Percentiles rank a stretch among this genome's conserved stretches.
Evolutionary conservation across 345 rosid genomes (phyloP).

Genomic region (Mangifera indica): DNA sequence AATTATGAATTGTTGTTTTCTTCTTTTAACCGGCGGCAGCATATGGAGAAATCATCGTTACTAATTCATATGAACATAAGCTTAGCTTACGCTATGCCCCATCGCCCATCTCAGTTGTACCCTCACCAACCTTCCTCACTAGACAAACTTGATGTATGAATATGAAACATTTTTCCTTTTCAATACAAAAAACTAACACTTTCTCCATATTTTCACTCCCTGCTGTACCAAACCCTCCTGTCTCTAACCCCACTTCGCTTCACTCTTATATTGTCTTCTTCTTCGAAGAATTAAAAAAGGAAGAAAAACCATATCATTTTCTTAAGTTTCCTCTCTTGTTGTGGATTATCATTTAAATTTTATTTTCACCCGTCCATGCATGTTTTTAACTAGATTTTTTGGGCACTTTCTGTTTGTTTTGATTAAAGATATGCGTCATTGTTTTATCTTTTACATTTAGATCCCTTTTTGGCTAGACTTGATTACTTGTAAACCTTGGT

Average conservation of each 20-base stretch:
- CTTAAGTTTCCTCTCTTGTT: neutral
- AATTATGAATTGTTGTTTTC: neutral
- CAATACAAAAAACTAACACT: slow-evolving; percentile 7
- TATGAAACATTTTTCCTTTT: slow-evolving; percentile 33
- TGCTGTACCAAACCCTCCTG: slow-evolving; percentile 31
- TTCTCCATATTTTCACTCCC: slow-evolving; percentile 15
- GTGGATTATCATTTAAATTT: neutral
- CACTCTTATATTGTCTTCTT: neutral
- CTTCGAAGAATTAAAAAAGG: too few species aligned
- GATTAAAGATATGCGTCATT: too few species aligned
- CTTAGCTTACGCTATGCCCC: neutral
- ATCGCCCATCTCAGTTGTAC: slow-evolving; percentile 25
- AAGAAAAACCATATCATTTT: neutral
- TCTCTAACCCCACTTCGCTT: slow-evolving; percentile 19
- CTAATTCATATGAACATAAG: too few species aligned
- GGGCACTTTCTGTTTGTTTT: too few species aligned
- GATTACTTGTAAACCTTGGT: neutral
- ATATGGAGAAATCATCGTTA: neutral
- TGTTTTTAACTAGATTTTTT: too few species aligned
- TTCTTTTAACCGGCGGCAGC: neutral
- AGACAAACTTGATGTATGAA: slow-evolving; percentile 24
- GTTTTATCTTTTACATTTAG: too few species aligned
- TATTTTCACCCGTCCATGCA: neutral
- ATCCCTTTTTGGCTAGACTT: slow-evolving; percentile 3
- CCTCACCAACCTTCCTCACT: slow-evolving; percentile 24